Percentiles rank a stretch among this genome's conserved stretches.
These are phyloP conservation scores for Ramaria rubella DNA, from an alignment of 768 basidiomycete species.

Conservation along the genomic window DNA sequence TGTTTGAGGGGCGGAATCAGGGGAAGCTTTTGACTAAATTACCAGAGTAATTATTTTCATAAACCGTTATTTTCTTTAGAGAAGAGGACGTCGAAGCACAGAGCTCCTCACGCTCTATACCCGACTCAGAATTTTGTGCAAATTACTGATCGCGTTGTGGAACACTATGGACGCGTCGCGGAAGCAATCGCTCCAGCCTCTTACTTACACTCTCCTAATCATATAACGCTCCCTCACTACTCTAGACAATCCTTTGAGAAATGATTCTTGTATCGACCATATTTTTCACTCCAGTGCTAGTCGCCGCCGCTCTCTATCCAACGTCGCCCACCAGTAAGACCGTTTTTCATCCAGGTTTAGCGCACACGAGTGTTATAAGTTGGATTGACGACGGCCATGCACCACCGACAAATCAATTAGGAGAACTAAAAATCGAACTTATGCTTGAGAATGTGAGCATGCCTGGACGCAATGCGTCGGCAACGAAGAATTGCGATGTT, in stretches of 20 bases:
- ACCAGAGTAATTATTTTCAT: not conserved
- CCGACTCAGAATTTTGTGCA: no score
- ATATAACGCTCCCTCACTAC: not conserved
- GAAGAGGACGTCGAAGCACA: no score
- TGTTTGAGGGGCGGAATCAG: not conserved
- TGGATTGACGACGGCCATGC: not conserved
- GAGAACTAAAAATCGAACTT: not conserved
- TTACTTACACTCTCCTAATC: not conserved
- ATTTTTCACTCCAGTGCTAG: not conserved
- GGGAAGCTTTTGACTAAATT: not conserved
- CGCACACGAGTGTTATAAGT: not conserved
- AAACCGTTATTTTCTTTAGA: no score
- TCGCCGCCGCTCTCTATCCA: not conserved
- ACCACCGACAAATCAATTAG: not conserved
- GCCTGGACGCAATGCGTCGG: not conserved
- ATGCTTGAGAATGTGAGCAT: not conserved
- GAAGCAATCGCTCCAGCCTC: not conserved
- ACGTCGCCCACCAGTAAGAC: not conserved
- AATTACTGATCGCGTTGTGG: not conserved
- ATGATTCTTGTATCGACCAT: not conserved
- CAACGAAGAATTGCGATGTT: not conserved
- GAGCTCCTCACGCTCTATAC: no score
- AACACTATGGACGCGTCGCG: not conserved
- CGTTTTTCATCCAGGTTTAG: not conserved
- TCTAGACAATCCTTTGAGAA: not conserved